Conservation (phyloP, 345 rosid genomes). For the Sisymbrium altissimum region DNA sequence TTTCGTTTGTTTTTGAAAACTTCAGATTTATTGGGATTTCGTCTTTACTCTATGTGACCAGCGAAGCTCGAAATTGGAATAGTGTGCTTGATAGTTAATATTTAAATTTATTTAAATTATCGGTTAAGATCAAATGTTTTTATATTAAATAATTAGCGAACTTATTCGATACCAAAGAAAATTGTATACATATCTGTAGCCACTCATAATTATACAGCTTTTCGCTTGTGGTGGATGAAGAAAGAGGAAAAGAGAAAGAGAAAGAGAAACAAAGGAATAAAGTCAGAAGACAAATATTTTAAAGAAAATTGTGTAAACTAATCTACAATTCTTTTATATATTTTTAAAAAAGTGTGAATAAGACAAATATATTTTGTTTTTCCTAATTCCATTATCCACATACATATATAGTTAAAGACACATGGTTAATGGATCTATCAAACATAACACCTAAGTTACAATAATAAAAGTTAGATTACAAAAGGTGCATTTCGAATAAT, state of each 20-base stretch:
- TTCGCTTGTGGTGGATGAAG: constrained; percentile 1
- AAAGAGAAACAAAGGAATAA: neutral
- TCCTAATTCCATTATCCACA: too few species aligned
- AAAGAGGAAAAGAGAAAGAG: neutral
- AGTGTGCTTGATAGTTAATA: neutral
- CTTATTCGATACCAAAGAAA: neutral
- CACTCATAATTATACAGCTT: neutral
- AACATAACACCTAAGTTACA: too few species aligned
- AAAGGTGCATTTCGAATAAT: too few species aligned
- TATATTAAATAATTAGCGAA: neutral
- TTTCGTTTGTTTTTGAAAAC: neutral
- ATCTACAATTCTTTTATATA: neutral
- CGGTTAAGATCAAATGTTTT: neutral
- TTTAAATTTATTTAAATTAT: neutral
- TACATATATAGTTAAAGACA: too few species aligned
- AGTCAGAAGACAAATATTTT: neutral
- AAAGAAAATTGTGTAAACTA: neutral
- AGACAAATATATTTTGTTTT: too few species aligned
- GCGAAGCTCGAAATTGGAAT: neutral
- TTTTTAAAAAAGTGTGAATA: too few species aligned
- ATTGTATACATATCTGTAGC: neutral
- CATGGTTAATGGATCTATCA: too few species aligned
- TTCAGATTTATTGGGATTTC: neutral
- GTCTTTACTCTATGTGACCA: neutral
- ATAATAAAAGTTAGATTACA: too few species aligned